A percentile compares a stretch with the other conserved stretches of the same genome.
These are phyloP conservation scores for Triadica sebifera DNA, from an alignment of 345 rosid species.

Conservation along the genomic window DNA sequence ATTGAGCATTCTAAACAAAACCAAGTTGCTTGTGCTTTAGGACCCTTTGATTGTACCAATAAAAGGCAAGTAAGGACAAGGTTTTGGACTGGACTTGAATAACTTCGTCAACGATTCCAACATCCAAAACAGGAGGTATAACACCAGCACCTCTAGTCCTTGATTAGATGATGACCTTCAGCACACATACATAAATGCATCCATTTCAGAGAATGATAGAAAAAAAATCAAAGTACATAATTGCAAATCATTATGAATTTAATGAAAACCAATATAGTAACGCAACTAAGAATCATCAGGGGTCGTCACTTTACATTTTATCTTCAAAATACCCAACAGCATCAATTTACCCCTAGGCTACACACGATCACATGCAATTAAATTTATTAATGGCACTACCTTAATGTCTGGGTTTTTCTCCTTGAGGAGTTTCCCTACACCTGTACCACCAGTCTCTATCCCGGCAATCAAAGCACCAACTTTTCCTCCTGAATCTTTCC, in stretches of 20 bases:
- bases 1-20: not conserved
- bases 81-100: conserved; percentile 33
- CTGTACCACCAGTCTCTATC: conserved; percentile 30
- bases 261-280: too few relatives aligned
- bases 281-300: too few relatives aligned
- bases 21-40: too few relatives aligned
- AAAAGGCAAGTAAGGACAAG: not conserved
- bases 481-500: conserved; percentile 24
- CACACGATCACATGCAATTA: too few relatives aligned
- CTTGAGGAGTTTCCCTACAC: conserved; percentile 27
- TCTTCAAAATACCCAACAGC: too few relatives aligned
- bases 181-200: not conserved
- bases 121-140: conserved; percentile 43
- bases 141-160: conserved; percentile 63
- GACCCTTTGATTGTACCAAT: too few relatives aligned
- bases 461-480: conserved; percentile 23
- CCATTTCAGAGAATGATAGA: not conserved
- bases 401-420: conserved; percentile 24
- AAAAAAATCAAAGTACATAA: too few relatives aligned
- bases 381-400: too few relatives aligned
- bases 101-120: conserved; percentile 50
- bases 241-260: too few relatives aligned
- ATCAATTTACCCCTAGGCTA: too few relatives aligned
- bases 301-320: too few relatives aligned
- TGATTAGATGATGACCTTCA: conserved; percentile 51